These are phyloP conservation scores for Sphaerulina vaccinii DNA, from an alignment of 2,329 filamentous ascomycete genomes.

Conservation along the genomic window DNA sequence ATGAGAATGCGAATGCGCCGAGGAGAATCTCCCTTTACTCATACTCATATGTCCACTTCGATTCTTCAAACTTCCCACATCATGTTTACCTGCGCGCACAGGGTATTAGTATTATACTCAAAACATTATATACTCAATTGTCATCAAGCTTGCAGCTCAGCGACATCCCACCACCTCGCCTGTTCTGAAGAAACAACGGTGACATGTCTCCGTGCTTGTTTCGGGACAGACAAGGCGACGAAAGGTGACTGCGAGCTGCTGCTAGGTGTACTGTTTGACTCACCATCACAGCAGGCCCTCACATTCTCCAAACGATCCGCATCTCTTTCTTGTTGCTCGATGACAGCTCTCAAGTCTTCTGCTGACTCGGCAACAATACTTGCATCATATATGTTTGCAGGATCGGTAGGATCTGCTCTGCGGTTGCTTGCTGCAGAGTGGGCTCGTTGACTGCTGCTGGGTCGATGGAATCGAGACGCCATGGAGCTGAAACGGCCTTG, in stretches of 20 bases:
- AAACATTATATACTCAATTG: background rate
- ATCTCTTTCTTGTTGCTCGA: slow-evolving; percentile 73
- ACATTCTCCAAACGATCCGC: slow-evolving; percentile 88
- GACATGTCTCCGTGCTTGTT: slow-evolving; percentile 1
- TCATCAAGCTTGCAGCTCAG: background rate
- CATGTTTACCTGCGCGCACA: slow-evolving; percentile 46
- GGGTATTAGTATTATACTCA: background rate
- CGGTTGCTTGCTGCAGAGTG: slow-evolving; percentile 21
- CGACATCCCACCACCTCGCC: background rate
- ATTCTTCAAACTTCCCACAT: slow-evolving; percentile 48
- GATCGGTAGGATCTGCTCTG: slow-evolving; percentile 24
- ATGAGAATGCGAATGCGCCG: slow-evolving; percentile 11
- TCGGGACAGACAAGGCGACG: slow-evolving; percentile 2
- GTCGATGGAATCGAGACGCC: slow-evolving; percentile 28
- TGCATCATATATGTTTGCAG: slow-evolving; percentile 48
- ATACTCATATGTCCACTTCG: slow-evolving; percentile 12
- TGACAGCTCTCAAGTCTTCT: slow-evolving; percentile 77
- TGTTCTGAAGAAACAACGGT: slow-evolving; percentile 1
- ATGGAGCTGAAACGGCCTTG: slow-evolving; percentile 40
- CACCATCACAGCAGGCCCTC: slow-evolving; percentile 94
- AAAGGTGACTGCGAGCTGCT: background rate
- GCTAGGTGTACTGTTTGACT: slow-evolving; percentile 42
- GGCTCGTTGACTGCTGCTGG: slow-evolving; percentile 26
- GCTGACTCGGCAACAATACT: slow-evolving; percentile 63
- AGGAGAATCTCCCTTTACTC: slow-evolving; percentile 1